These are phyloP conservation scores for Ajuga chamaepitys DNA, from an alignment of 257 asterid genomes.

Conservation along the genomic window DNA sequence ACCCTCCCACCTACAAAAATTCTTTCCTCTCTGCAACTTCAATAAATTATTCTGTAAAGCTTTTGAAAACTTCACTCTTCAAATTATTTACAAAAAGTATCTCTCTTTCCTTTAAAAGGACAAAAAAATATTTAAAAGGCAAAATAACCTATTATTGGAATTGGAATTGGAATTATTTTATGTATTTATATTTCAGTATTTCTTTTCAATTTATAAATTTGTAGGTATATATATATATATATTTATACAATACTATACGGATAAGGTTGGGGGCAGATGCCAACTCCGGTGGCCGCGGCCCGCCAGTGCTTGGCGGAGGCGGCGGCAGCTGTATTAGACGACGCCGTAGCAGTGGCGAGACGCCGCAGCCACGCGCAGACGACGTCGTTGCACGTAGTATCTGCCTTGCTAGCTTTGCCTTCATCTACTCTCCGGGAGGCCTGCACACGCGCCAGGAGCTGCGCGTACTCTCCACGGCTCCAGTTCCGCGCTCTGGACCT, in stretches of 20 bases:
- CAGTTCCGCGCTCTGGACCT: constrained; percentile 84
- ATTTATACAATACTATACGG: constrained; percentile 1
- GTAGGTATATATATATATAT: background rate
- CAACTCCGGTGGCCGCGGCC: constrained; percentile 90
- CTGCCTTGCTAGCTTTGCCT: constrained; percentile 63
- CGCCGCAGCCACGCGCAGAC: constrained; percentile 89
- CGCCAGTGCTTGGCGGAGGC: constrained; percentile 78
- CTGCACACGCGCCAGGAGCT: constrained; percentile 64
- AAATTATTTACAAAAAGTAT: constrained; percentile 3
- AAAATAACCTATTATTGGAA: background rate
- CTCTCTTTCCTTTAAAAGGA: constrained; percentile 18
- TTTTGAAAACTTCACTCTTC: constrained; percentile 19
- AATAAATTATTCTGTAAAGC: constrained; percentile 34
- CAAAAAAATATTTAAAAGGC: background rate
- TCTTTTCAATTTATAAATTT: background rate
- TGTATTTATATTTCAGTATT: background rate
- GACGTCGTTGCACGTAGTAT: constrained; percentile 77
- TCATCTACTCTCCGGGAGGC: constrained; percentile 69
- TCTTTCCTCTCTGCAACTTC: constrained; percentile 25
- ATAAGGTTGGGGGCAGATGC: constrained; percentile 63
- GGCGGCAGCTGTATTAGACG: constrained; percentile 73
- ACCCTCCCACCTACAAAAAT: constrained; percentile 25
- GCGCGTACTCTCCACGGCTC: constrained; percentile 67
- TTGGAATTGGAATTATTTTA: too few relatives aligned
- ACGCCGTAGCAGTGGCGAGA: constrained; percentile 72